phyloP scores from a whole-genome alignment of 2,329 filamentous ascomycete genomes.

The Calonectria pseudoturangicola region DNA sequence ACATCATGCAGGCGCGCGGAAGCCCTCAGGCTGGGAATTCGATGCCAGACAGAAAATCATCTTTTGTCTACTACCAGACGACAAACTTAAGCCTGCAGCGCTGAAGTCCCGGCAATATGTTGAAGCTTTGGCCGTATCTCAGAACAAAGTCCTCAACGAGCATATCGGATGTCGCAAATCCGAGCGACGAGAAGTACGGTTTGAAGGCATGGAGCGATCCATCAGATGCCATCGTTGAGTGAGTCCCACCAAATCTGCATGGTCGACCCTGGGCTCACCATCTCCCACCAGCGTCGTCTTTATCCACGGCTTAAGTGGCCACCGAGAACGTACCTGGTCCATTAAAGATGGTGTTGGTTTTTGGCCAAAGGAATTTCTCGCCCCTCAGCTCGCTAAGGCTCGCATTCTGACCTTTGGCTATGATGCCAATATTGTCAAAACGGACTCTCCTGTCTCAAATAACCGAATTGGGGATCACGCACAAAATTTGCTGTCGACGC shows the following conservation, averaged over 20 bases:
- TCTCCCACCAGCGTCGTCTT: constrained; percentile 24
- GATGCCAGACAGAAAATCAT: constrained; percentile 9
- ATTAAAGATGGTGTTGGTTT: constrained; percentile 16
- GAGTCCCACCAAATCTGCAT: neutral
- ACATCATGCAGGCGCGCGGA: constrained; percentile 2
- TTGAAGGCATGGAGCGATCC: constrained; percentile 16
- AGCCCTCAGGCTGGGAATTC: neutral
- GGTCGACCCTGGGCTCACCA: neutral
- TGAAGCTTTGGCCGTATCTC: constrained; percentile 5
- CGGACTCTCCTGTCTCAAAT: constrained; percentile 20
- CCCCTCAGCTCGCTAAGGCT: constrained; percentile 14
- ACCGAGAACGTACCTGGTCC: constrained; percentile 31
- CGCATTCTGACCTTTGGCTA: constrained; percentile 29
- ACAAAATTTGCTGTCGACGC: constrained; percentile 5
- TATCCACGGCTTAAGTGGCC: constrained; percentile 23
- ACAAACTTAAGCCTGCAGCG: neutral
- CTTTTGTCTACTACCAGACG: neutral
- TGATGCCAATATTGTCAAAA: constrained; percentile 21
- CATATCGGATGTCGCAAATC: neutral
- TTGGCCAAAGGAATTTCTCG: constrained; percentile 20
- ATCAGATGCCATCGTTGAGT: constrained; percentile 22
- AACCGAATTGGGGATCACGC: constrained; percentile 28
- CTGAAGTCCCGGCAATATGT: neutral
- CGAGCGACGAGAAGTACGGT: constrained; percentile 7
- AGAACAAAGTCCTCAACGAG: constrained; percentile 3